Conservation (phyloP, 768 basidiomycete species). For the Cystofilobasidium ferigula region DNA sequence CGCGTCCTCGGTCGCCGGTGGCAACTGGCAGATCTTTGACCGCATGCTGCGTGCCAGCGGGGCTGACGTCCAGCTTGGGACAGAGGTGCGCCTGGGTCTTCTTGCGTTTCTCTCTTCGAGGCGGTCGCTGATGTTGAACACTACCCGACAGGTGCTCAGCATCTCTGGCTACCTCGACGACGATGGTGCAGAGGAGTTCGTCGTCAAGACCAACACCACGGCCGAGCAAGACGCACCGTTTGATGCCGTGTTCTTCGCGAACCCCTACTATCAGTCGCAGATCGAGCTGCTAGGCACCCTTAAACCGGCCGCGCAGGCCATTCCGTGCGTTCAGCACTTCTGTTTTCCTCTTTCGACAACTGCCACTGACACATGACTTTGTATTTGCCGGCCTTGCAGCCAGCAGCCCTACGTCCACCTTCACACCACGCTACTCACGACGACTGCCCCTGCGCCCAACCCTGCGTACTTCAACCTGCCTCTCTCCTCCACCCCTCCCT, state of each 20-base stretch:
- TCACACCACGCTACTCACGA: constrained; percentile 81
- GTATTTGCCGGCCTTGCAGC: background rate
- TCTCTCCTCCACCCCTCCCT: constrained; percentile 42
- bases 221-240: constrained; percentile 39
- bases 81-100: constrained; percentile 45
- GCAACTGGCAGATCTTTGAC: constrained; percentile 77
- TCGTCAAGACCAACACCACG: constrained; percentile 30
- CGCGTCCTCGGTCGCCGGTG: constrained; percentile 58
- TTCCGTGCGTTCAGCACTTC: constrained; percentile 43
- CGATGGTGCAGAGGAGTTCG: constrained; percentile 26
- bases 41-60: constrained; percentile 59
- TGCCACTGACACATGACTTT: background rate
- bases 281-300: background rate
- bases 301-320: constrained; percentile 5
- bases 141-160: background rate
- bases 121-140: background rate
- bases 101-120: background rate
- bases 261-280: constrained; percentile 64
- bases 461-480: constrained; percentile 58
- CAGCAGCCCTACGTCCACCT: constrained; percentile 67
- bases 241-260: constrained; percentile 69
- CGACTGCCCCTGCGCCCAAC: constrained; percentile 52
- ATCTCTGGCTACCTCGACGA: constrained; percentile 7
- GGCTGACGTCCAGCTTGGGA: constrained; percentile 61
- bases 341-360: constrained; percentile 40